Base-by-base conservation (phyloP, 2,329 filamentous ascomycete genomes). In the Pseudogymnoascus pannorum region DNA sequence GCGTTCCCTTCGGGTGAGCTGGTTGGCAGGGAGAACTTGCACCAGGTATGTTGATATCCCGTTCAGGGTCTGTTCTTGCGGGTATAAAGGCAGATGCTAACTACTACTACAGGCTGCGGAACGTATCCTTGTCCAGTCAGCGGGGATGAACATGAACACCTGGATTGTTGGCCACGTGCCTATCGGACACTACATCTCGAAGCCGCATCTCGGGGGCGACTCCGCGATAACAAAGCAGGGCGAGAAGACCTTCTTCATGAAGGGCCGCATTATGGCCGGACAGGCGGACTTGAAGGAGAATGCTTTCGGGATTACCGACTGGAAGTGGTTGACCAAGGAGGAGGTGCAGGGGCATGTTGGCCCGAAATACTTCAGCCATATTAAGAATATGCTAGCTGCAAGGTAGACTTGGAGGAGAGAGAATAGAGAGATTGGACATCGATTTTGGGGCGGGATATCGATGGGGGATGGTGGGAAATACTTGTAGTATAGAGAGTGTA, bases 141-240 rank as follows among this genome's bases (percentile, higher is more conserved):
- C 88, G 8, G 94, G 94, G 62, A 77, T 89, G 64, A 95, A 99
- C 81, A 97, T 99, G 92, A 97, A 97, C 79, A 97, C 92, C 61
- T 99, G 94, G 92, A 85, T 97, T 68, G 89, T 99, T 59, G 93
- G 92, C 64, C 92, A 92, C 69, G 88, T 89, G 62, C 94, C 94
- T 9, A 83, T 97, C 62, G 93, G 92, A 24, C 89, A 97, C 76
- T 77, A 89, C 70, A 80, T 89, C 67, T 78, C 77, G 64, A 77
- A 84, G 65, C 80, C 81, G 68, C 67, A 74, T 69, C 68, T 78
- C 71, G 72, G 74, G 68, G 71, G 75, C 67, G 76, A 80, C 71
- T 70, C 72, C 31, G 20, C 63, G 2, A 69, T 80, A 51, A 70
- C 74, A 62, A 68, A 73, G 66, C 75, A 81, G 61, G 91, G 90